Percentiles rank a stretch among this genome's conserved stretches.
These are phyloP conservation scores for Verbena officinalis DNA, from an alignment of 257 asterid genomes.

Conservation along the genomic window DNA sequence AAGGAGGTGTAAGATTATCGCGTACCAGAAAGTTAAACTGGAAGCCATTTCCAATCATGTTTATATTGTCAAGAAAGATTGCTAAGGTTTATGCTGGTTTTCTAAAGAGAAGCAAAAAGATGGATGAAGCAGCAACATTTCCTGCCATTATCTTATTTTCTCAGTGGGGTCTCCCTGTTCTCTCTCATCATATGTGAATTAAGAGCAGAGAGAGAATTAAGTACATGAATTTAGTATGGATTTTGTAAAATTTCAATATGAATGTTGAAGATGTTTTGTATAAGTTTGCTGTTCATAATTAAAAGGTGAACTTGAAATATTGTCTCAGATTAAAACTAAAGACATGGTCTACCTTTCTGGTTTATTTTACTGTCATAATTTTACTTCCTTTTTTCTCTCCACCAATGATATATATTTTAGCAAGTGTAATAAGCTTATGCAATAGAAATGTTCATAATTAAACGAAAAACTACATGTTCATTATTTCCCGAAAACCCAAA, in stretches of 20 bases:
- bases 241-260: no score
- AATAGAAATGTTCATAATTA: constrained; percentile 20
- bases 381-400: neutral
- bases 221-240: constrained; percentile 12
- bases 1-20: constrained; percentile 60
- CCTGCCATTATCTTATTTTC: constrained; percentile 56
- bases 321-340: no score
- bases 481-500: no score
- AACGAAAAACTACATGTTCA: no score
- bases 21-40: constrained; percentile 61
- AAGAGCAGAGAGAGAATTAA: constrained; percentile 20
- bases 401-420: constrained; percentile 4
- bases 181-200: constrained; percentile 41
- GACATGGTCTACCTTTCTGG: neutral
- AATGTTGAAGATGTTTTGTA: no score
- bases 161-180: constrained; percentile 81
- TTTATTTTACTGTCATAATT: neutral
- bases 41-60: constrained; percentile 59
- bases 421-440: neutral
- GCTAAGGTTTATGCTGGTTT: constrained; percentile 40
- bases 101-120: constrained; percentile 41
- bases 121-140: constrained; percentile 51
- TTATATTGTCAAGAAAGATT: constrained; percentile 58
- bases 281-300: neutral
- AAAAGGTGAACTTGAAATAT: neutral